Conservation (phyloP, 2,329 filamentous ascomycete species). For the Emmonsiellopsis sp. region DNA sequence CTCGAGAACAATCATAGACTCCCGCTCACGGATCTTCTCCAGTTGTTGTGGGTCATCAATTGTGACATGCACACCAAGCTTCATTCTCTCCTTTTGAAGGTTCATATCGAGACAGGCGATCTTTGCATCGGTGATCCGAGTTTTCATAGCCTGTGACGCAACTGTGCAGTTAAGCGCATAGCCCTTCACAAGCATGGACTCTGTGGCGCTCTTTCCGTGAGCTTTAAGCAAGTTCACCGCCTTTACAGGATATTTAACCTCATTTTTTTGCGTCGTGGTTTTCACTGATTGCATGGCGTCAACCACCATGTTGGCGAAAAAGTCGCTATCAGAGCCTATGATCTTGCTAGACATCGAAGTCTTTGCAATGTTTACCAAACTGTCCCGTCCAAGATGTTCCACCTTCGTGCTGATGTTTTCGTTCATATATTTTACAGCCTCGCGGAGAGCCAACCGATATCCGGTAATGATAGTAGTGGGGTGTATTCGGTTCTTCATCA, state of each 20-base stretch:
- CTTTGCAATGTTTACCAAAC: slow-evolving; percentile 88
- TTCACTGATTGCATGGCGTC: slow-evolving; percentile 95
- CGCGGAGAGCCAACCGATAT: slow-evolving; percentile 86
- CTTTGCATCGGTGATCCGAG: slow-evolving; percentile 83
- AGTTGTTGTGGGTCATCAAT: slow-evolving; percentile 95
- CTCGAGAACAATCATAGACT: slow-evolving; percentile 87
- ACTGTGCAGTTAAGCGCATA: slow-evolving; percentile 99
- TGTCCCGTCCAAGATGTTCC: slow-evolving; percentile 80
- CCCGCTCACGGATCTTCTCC: slow-evolving; percentile 90
- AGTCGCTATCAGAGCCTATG: slow-evolving; percentile 89
- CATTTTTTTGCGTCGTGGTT: slow-evolving; percentile 78
- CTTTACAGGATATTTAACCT: slow-evolving; percentile 96
- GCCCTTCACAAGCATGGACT: slow-evolving; percentile 86
- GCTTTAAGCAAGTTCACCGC: slow-evolving; percentile 98
- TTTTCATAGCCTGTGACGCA: slow-evolving; percentile 95
- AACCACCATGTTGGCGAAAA: slow-evolving; percentile 95
- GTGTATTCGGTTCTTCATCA: slow-evolving; percentile 99
- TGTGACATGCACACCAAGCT: slow-evolving; percentile 95
- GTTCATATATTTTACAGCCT: slow-evolving; percentile 98
- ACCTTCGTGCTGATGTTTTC: slow-evolving; percentile 97
- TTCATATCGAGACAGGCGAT: slow-evolving; percentile 98
- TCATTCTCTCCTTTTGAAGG: slow-evolving; percentile 97
- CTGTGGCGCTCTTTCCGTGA: slow-evolving; percentile 77
- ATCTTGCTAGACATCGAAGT: slow-evolving; percentile 99
- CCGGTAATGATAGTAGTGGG: slow-evolving; percentile 98